Evolutionary conservation across 73 alveolate species (phyloP).

Genomic region (Paramecium pentaurelia): DNA sequence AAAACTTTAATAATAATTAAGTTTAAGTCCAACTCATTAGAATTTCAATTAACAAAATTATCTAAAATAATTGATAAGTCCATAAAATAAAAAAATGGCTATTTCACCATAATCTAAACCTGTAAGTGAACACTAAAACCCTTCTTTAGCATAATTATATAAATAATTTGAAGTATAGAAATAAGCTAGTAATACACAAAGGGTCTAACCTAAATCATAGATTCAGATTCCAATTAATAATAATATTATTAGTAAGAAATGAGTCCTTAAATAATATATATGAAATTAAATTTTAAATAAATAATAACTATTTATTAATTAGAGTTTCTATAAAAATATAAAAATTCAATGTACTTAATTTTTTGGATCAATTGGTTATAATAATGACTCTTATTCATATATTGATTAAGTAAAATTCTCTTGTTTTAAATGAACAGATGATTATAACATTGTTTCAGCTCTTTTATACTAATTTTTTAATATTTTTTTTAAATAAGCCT

Average conservation of each 20-base stretch:
- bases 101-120: not conserved
- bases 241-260: not conserved
- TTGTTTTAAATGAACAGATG: not conserved
- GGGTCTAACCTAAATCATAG: conserved; percentile 15
- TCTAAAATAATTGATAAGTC: not conserved
- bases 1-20: not conserved
- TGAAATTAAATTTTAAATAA: not conserved
- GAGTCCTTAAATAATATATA: not conserved
- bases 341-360: not conserved
- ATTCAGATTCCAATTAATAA: not conserved
- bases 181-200: not conserved
- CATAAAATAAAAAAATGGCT: not conserved
- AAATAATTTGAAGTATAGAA: not conserved
- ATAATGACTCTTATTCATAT: not conserved
- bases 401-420: not conserved
- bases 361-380: not conserved
- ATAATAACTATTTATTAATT: not conserved
- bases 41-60: not conserved
- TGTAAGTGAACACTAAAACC: conserved; percentile 5
- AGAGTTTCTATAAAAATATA: too few species aligned
- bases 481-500: not conserved
- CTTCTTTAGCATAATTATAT: not conserved
- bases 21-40: not conserved
- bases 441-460: not conserved
- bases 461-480: not conserved